Conservation (phyloP, 371 early-diverging fungal genomes). For the Mortierella sp. region DNA sequence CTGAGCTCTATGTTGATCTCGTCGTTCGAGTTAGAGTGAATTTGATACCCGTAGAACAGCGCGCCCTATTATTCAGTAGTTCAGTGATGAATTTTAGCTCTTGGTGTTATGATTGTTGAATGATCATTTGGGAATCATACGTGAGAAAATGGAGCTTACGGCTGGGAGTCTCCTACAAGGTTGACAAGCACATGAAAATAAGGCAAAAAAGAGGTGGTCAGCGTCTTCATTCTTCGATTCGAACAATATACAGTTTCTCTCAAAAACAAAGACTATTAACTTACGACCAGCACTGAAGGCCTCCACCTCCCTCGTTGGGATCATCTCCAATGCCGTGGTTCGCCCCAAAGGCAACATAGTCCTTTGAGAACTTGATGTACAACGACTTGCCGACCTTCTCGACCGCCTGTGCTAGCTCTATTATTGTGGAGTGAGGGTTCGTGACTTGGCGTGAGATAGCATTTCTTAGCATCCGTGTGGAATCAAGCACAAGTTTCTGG, state of each 20-base stretch:
- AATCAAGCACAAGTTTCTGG: too few species aligned
- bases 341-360: conserved; percentile 49
- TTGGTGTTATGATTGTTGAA: not conserved
- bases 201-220: not conserved
- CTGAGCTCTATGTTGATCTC: conserved; percentile 54
- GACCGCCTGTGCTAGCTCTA: conserved; percentile 52
- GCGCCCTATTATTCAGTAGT: conserved; percentile 8
- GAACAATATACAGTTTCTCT: not conserved
- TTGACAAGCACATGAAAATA: not conserved
- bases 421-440: too few species aligned
- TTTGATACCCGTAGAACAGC: conserved; percentile 41
- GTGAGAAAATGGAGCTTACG: not conserved
- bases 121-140: not conserved
- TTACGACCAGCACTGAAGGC: conserved; percentile 57
- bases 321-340: conserved; percentile 39
- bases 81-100: not conserved
- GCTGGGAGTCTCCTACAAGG: conserved; percentile 29
- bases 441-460: too few species aligned
- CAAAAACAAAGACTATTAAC: not conserved
- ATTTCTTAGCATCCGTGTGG: too few species aligned
- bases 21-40: conserved; percentile 43
- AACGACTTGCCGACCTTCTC: conserved; percentile 53
- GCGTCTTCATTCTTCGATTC: not conserved
- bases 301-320: conserved; percentile 22
- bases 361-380: conserved; percentile 49